Evolutionary conservation across 768 basidiomycete species (phyloP), one percentile per base, ranked within the genome.

Genomic region (Hebeloma cylindrosporum): DNA sequence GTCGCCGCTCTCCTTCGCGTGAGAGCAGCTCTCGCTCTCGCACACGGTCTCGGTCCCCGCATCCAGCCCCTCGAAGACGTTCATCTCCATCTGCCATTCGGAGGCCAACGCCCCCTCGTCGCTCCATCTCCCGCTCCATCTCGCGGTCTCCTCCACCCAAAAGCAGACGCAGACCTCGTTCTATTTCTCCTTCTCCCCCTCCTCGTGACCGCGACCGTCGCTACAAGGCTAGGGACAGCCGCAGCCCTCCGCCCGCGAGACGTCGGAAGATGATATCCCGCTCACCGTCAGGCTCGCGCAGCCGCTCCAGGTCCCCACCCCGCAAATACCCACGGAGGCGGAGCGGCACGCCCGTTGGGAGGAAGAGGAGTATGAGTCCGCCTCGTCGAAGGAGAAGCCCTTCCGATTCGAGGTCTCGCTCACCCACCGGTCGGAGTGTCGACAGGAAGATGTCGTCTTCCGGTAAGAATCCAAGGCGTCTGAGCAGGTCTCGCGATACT

Each of bases 241-340:
- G 79, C 34, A 82, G 80, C 57, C 85, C 82, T 0, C 79, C 74
- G 26, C 54, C 69, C 3, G 21, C 34, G 16, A 70, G 78, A 6
- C 65, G 72, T 21, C 71, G 74, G 20, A 67, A 73, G 29, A 49
- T 73, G 7, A 73, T 73, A 20, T 68, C 69, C 18, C 56, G 59
- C 17, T 65, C 68, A 7, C 62, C 52, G 9, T 67, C 68, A 5
- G 60, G 37, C 2, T 67, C 64, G 30, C 56, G 54, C 17, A 73
- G 71, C 31, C 70, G 73, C 5, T 74, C 74, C 14, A 58, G 72
- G 33, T 70, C 72, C 26, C 75, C 68, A 8, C 68, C 64, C 25
- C 65, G 67, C 23, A 62, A 60, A 29, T 73, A 71, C 47, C 58
- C 60, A 32, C 66, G 78, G 31, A 73, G 77, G 31, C 70, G 76